Conservation (phyloP, 2,329 filamentous ascomycete genomes). For the Fusarium mundagurra region DNA sequence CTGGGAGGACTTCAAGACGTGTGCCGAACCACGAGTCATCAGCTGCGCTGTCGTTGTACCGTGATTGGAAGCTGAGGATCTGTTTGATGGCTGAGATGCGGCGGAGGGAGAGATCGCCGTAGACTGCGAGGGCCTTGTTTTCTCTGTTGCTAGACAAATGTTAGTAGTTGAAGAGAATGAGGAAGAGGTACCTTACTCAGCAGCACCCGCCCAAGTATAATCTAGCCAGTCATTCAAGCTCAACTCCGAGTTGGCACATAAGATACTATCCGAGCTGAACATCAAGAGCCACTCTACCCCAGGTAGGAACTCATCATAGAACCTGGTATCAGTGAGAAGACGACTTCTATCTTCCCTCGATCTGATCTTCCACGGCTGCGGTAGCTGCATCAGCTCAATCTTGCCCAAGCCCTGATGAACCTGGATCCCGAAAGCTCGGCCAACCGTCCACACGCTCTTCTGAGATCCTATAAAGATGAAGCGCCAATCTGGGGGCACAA, state of each 20-base stretch:
- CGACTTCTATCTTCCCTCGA: background rate
- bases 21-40: background rate
- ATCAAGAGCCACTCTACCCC: background rate
- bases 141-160: background rate
- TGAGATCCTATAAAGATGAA: background rate
- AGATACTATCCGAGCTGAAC: background rate
- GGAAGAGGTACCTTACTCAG: accelerated
- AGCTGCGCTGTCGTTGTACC: background rate
- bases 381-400: background rate
- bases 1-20: background rate
- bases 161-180: accelerated
- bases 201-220: background rate
- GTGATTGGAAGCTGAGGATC: background rate
- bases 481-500: background rate
- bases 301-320: background rate
- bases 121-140: background rate
- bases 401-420: background rate
- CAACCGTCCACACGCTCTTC: background rate
- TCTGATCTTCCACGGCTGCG: background rate
- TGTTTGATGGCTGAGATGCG: background rate
- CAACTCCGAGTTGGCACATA: background rate
- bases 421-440: background rate
- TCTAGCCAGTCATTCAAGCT: background rate
- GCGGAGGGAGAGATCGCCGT: background rate
- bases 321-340: background rate